Percentiles rank a stretch among this genome's conserved stretches.
These are phyloP conservation scores for Lagenidium giganteum DNA, from an alignment of 352 stramenopile genomes.

Conservation along the genomic window DNA sequence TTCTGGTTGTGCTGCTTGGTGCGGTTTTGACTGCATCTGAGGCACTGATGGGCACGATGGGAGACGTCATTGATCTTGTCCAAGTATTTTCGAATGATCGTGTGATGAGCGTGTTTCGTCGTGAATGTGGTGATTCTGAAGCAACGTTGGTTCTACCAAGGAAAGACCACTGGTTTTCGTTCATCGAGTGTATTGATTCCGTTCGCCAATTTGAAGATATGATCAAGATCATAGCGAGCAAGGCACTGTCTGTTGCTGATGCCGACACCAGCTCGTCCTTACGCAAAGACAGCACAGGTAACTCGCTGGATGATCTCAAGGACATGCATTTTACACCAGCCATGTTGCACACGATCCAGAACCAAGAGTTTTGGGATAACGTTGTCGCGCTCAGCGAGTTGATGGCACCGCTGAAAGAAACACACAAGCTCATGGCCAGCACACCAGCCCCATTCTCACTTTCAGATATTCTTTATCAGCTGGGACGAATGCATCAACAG, in stretches of 20 bases:
- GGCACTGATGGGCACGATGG: conserved; percentile 32
- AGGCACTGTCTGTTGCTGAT: conserved; percentile 32
- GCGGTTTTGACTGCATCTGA: conserved; percentile 34
- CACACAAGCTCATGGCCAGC: conserved; percentile 40
- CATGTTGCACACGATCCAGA: conserved; percentile 40
- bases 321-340: conserved; percentile 29
- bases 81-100: conserved; percentile 42
- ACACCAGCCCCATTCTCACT: conserved; percentile 28
- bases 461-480: conserved; percentile 51
- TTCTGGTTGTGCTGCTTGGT: conserved; percentile 42
- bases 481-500: conserved; percentile 56
- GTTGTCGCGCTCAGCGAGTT: conserved; percentile 49
- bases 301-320: conserved; percentile 37
- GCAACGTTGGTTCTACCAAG: conserved; percentile 29
- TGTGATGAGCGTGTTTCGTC: conserved; percentile 36
- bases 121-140: conserved; percentile 44
- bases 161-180: conserved; percentile 43
- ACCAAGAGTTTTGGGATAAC: conserved; percentile 48
- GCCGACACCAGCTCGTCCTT: conserved; percentile 8
- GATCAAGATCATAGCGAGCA: conserved; percentile 60
- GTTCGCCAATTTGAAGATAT: conserved; percentile 61
- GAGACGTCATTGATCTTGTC: conserved; percentile 47
- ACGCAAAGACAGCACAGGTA: conserved; percentile 51
- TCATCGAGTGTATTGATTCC: conserved; percentile 56
- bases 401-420: conserved; percentile 57